Base-by-base conservation (phyloP, 2,329 filamentous ascomycete genomes). In the Pseudodiploospora longispora region DNA sequence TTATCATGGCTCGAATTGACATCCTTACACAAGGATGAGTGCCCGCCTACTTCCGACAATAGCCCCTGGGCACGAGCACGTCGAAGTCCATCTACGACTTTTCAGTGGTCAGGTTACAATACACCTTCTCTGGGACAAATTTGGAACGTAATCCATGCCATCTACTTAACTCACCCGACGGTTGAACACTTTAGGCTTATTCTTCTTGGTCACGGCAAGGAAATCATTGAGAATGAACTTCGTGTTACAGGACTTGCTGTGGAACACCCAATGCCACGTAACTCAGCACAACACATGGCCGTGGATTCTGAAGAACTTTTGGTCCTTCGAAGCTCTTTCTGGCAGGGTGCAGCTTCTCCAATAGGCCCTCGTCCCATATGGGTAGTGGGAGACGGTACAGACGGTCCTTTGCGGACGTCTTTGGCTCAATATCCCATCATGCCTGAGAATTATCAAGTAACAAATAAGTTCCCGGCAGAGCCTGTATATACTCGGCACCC, bases 301-400 rank as follows among this genome's bases (percentile, higher is more conserved):
- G 36, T 50, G 46, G 19, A 53, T 29, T 56, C 54, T 12, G 56
- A 64, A 32, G 64, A 56, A 55, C 56, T 59, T 33, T 55, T 75
- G 37, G 52, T 74, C 47, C 65, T 71, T 42, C 69, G 71, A 46
- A 65, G 65, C 58, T 63, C 77, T 33, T 83, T 83, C 67, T 83
- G 80, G 79, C 80, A 83, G 54, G 80, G 80, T 41, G 80, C 79
- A 10, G 80, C 71, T 27, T 82, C 80, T 2, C 80, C 80, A 6
- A 70, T 81, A 44, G 80, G 80, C n/a, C 62, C 76, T 28, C 76
- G 78, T 36, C 70, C 78, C 7, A 70, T 72, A 50, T 82, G 80
- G 80, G 27, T 42, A 19, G 27, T 36, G 19, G 19, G 19, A 41
- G 39, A 33, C 66, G 71, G 4, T 67, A 74, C 9, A 66, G 70